Evolutionary conservation across 2,329 filamentous ascomycete species (phyloP).

Genomic region (Xylaria arbuscula): DNA sequence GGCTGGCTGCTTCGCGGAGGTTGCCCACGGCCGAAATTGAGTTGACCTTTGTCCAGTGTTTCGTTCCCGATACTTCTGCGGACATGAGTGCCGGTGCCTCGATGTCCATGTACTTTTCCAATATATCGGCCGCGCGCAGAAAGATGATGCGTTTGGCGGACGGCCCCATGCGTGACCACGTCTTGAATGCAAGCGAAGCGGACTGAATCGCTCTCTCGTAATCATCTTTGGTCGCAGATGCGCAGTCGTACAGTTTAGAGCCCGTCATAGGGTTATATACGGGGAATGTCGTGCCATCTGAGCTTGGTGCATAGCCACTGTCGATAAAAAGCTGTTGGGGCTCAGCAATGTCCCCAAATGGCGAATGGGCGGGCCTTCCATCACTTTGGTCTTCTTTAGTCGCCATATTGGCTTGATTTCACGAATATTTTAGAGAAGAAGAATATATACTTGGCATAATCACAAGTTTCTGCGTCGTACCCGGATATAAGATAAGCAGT

Average conservation of each 20-base stretch:
- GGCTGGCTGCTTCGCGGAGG: slow-evolving; percentile 57
- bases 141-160: slow-evolving; percentile 74
- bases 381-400: slow-evolving; percentile 1
- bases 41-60: slow-evolving; percentile 58
- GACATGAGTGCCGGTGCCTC: slow-evolving; percentile 72
- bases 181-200: slow-evolving; percentile 32
- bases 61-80: slow-evolving; percentile 57
- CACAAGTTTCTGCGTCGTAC: background rate
- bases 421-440: too few relatives aligned
- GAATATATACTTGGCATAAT: background rate
- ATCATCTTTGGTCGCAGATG: slow-evolving; percentile 29
- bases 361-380: background rate
- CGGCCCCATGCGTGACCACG: slow-evolving; percentile 48
- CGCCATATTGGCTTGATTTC: slow-evolving; percentile 4
- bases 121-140: slow-evolving; percentile 73
- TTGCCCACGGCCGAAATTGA: slow-evolving; percentile 51
- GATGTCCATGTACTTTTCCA: slow-evolving; percentile 64
- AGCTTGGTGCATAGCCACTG: slow-evolving; percentile 28
- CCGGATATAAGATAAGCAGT: background rate
- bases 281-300: slow-evolving; percentile 29
- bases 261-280: slow-evolving; percentile 39
- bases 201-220: slow-evolving; percentile 36
- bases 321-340: slow-evolving; percentile 35
- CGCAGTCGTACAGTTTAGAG: slow-evolving; percentile 33
- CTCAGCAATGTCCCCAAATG: slow-evolving; percentile 14